Base-by-base conservation (phyloP, 148 eudicot genomes). In the Spergularia marina region DNA sequence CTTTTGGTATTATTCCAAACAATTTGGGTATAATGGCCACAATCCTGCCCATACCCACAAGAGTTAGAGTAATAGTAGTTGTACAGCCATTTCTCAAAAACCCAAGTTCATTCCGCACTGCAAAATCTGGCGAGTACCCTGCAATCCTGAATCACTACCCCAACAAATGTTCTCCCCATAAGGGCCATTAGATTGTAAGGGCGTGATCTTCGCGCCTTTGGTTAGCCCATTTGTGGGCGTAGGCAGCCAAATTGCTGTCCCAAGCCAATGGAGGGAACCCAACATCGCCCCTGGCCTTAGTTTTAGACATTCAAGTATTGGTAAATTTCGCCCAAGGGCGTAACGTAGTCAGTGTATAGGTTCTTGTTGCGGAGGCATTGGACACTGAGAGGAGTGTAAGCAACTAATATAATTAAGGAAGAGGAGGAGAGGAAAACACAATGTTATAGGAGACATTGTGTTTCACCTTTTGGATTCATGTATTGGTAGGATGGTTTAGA, bases 131-230 rank as follows among this genome's bases (percentile, higher is more conserved):
- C 2, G 89, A 74, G 85, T 88, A 89, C 16, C 12, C 76, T 17
- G 41, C 10, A 11, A 89, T 13, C 12, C 76, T 17, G 41, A 7
- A 11, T 92, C 91, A 73, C 92, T 85, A 7, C 93, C 96, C 98
- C 98, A 91, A 76, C 89, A 93, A 2, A 89, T 88, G 80, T 93
- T 91, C 78, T 93, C 98, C 8, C 98, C 96, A 66, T 84, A 93
- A 11, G 89, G 89, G 13, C 94, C 91, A 5, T 65, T 66, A 0
- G 95, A 90, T 71, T 92, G 97, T 51, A 74, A 90, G 20, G 20
- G 82, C 85, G 54, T 93, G 90, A 72, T 89, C 89, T 2, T 16
- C 12, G 2, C 81, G 79, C 68, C 94, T 78, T 72, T 83, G 88
- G 77, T 82, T 81, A 0, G 94, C 94, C 57, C 85, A 93, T 82